Percentiles rank a stretch among this genome's conserved stretches.
Conservation (phyloP, 2,329 filamentous ascomycete genomes). For the Hymenoscyphus albidus region DNA sequence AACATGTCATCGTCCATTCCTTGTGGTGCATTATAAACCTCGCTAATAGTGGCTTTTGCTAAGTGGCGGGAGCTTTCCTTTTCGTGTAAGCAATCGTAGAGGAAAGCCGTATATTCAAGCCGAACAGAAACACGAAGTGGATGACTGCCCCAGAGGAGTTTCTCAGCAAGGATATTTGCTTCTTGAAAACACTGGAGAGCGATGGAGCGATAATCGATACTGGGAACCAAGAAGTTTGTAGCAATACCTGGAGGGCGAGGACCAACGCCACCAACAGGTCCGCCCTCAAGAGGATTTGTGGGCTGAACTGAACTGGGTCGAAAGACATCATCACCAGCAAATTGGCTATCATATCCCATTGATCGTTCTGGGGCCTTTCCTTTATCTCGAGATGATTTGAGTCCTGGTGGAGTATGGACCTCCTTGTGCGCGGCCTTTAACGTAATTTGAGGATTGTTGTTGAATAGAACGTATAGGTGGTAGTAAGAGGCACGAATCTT, state of each 20-base stretch:
- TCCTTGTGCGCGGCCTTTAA: slow-evolving; percentile 25
- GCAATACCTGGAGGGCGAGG: slow-evolving; percentile 42
- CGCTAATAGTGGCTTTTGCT: slow-evolving; percentile 77
- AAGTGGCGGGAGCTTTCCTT: slow-evolving; percentile 69
- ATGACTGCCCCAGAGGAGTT: slow-evolving; percentile 79
- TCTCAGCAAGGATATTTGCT: slow-evolving; percentile 69
- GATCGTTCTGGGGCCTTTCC: slow-evolving; percentile 30
- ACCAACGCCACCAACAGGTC: slow-evolving; percentile 46
- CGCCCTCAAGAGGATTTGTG: slow-evolving; percentile 34
- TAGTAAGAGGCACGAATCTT: slow-evolving; percentile 94
- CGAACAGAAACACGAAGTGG: slow-evolving; percentile 86
- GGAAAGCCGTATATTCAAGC: slow-evolving; percentile 86
- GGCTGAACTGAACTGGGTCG: slow-evolving; percentile 34
- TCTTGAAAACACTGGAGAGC: slow-evolving; percentile 78
- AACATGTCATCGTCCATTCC: slow-evolving; percentile 96
- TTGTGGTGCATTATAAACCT: slow-evolving; percentile 87
- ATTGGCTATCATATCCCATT: background rate
- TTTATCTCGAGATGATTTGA: slow-evolving; percentile 33
- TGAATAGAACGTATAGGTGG: slow-evolving; percentile 94
- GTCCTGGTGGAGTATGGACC: slow-evolving; percentile 39
- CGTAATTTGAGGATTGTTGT: slow-evolving; percentile 75
- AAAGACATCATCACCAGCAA: slow-evolving; percentile 17
- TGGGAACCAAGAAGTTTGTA: slow-evolving; percentile 74
- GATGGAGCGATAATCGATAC: slow-evolving; percentile 76
- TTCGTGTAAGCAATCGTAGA: slow-evolving; percentile 91